Conservation (phyloP, 805 yeast genomes). For the Hanseniaspora lachancei region DNA sequence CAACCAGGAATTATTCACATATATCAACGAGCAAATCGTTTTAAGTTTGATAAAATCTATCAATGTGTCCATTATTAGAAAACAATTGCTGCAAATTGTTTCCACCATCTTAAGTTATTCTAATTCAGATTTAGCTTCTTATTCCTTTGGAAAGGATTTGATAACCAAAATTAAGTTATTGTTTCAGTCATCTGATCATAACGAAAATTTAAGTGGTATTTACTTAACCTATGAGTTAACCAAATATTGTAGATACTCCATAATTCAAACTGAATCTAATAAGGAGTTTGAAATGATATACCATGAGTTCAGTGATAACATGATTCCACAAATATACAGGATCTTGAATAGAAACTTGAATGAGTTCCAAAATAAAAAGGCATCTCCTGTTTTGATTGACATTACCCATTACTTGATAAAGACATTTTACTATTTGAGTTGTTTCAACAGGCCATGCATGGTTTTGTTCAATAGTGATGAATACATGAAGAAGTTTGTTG, state of each 20-base stretch:
- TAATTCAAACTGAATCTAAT: not conserved
- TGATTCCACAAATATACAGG: conserved; percentile 4
- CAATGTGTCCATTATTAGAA: conserved; percentile 24
- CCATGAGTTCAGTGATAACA: not conserved
- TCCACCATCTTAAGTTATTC: conserved; percentile 1
- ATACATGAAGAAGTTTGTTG: conserved; percentile 45
- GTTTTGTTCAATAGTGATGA: conserved; percentile 29
- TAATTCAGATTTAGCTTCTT: not conserved
- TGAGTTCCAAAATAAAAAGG: not conserved
- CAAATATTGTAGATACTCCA: conserved; percentile 8
- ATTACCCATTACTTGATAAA: conserved; percentile 33
- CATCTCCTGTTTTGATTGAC: not conserved
- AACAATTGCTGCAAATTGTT: conserved; percentile 7
- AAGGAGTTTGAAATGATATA: not conserved
- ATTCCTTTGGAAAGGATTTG: not conserved
- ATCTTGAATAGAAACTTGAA: not conserved
- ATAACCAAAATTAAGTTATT: conserved; percentile 1
- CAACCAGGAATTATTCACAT: not conserved
- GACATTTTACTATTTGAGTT: conserved; percentile 49
- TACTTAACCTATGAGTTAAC: conserved; percentile 9
- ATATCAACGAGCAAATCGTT: not conserved
- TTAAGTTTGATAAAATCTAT: conserved; percentile 25
- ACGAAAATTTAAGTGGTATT: conserved; percentile 6
- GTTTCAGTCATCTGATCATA: not conserved
- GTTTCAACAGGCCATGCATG: conserved; percentile 41